phyloP scores from a whole-genome alignment of 306 rosid genomes.

The Luffa aegyptiaca region DNA sequence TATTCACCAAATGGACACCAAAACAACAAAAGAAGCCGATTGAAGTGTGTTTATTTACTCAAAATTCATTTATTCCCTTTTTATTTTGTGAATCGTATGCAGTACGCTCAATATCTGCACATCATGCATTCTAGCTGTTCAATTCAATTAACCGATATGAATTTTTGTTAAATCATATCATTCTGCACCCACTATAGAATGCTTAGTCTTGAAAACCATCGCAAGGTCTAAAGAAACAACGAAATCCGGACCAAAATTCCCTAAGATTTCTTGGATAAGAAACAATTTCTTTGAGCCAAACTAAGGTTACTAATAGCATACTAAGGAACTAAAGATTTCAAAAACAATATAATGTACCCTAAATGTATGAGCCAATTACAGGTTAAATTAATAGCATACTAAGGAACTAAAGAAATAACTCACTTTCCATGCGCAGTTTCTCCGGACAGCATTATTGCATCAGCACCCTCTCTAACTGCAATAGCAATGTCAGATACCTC shows the following conservation, averaged over 20 bases:
- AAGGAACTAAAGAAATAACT: constrained; percentile 15
- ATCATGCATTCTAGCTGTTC: not conserved
- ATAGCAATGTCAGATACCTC: constrained; percentile 98
- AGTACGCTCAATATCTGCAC: not conserved
- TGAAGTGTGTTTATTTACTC: not conserved
- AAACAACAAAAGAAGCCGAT: not conserved
- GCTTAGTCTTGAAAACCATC: not conserved
- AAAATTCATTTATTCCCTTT: not conserved
- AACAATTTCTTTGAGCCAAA: not conserved
- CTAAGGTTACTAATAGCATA: not conserved
- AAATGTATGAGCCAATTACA: not conserved
- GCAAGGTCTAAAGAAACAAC: not conserved
- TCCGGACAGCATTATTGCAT: constrained; percentile 91
- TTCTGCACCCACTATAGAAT: not conserved
- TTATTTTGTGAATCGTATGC: not conserved
- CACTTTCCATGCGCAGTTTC: constrained; percentile 99
- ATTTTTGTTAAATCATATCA: not conserved
- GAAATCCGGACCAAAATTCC: not conserved
- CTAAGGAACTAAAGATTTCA: not conserved
- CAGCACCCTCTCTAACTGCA: constrained; percentile 99
- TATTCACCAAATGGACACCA: not conserved
- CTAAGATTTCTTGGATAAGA: not conserved
- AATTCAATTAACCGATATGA: not conserved
- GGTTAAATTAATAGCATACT: not conserved
- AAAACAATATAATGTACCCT: not conserved